Base-by-base conservation (phyloP, 1,139 yeast species). In the Candida tropicalis region DNA sequence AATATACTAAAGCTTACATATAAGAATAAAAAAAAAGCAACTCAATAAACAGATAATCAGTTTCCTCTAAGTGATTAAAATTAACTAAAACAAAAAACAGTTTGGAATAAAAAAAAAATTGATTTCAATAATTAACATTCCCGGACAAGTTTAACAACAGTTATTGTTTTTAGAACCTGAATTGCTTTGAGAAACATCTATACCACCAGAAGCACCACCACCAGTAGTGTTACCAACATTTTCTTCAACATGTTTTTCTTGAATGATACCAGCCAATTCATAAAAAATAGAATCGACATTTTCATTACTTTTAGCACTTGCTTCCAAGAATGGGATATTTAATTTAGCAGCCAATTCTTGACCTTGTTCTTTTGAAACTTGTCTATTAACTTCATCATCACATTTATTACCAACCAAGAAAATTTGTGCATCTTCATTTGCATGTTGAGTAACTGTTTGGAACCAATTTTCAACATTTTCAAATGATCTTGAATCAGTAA, bases 341-440 rank as follows among this genome's bases (percentile, higher is more conserved):
- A 91, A 77, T 62, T 86, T 93, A 45, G 82, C 76, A n/a, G 99
- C 97, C 55, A 93, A 75, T 27, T 79, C 82, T 62, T 87, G 88
- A 54, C 99, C 99, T 65, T 91, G 96, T 59, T 91, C 96, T 48
- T 79, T 76, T 23, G 91, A 75, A 12, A 93, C 95, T 45, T 83
- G 87, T 65, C 84, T 74, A 48, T 80, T 71, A 63, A 72, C 97
- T 68, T 66, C 87, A 65, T 87, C 91, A 60, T 93, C 99, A 62
- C 88, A 84, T 74, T 93, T 93, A 75, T 93, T 93, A 52, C 97
- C 99, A 25, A 93, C 97, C 53, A 93, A 76, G 60, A 93, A 85
- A 61, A 91, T 78, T 64, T 89, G 96, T 15, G 97, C 97, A 58
- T 90, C 96, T 56, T 90, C 97, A 58, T 86, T 87, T 37, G 99